phyloP scores from a whole-genome alignment of 805 yeast species.

The Nakazawaea populi region DNA sequence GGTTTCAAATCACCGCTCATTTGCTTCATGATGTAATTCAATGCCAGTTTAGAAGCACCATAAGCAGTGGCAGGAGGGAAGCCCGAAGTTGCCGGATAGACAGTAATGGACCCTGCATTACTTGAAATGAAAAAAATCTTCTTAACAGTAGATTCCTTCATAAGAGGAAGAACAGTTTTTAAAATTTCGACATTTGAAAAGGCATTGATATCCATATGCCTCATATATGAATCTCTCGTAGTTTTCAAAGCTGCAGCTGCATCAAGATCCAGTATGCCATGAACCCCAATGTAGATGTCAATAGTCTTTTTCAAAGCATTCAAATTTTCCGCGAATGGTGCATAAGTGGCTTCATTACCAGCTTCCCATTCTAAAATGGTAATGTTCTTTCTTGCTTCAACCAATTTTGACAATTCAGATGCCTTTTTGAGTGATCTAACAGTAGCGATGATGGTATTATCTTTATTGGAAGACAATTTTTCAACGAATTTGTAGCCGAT shows the following conservation, averaged over 20 bases:
- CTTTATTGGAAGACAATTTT: constrained; percentile 12
- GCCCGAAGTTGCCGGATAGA: background rate
- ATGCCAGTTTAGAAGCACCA: constrained; percentile 31
- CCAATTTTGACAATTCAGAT: constrained; percentile 7
- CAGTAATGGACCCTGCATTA: background rate
- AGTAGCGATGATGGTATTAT: constrained; percentile 12
- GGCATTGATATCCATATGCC: background rate
- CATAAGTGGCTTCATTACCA: constrained; percentile 17
- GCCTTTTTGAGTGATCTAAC: constrained; percentile 7
- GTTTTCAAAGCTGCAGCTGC: background rate
- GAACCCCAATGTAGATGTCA: constrained; percentile 21
- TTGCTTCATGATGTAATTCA: constrained; percentile 24
- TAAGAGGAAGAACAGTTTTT: background rate
- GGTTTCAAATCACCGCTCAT: constrained; percentile 19
- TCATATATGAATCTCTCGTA: background rate
- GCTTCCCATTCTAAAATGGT: background rate
- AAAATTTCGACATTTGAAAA: background rate
- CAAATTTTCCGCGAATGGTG: constrained; percentile 14
- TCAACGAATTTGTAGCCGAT: constrained; percentile 18
- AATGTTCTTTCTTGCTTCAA: background rate
- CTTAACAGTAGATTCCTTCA: background rate
- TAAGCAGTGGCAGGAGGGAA: constrained; percentile 21
- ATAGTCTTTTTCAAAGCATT: constrained; percentile 13
- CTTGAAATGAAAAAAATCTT: constrained; percentile 12
- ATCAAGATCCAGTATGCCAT: constrained; percentile 16